Evolutionary conservation across 2,329 filamentous ascomycete species (phyloP).

Genomic region (Chaetomiaceae sp.): DNA sequence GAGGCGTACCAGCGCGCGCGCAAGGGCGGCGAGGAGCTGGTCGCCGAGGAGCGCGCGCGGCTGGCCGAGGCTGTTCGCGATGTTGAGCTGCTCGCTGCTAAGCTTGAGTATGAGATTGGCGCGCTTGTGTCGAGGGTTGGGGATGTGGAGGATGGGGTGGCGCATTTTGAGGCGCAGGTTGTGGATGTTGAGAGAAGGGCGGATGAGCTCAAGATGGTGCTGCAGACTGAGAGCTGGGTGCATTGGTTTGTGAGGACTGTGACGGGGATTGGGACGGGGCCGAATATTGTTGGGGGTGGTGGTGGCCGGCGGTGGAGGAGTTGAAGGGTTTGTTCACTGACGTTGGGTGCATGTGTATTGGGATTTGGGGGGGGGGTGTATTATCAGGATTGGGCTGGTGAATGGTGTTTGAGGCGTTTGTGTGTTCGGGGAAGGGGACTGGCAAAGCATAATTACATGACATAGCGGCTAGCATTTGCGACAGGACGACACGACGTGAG

Average conservation of each 20-base stretch:
- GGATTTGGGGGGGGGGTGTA: not conserved
- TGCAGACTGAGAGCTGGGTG: slow-evolving; percentile 60
- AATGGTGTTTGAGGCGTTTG: not conserved
- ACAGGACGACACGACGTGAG: too few relatives aligned
- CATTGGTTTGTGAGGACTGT: slow-evolving; percentile 59
- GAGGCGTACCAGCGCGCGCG: slow-evolving; percentile 65
- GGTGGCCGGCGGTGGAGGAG: not conserved
- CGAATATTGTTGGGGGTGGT: slow-evolving; percentile 45
- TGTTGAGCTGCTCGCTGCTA: slow-evolving; percentile 73
- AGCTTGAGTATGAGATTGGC: slow-evolving; percentile 87
- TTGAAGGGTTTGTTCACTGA: not conserved
- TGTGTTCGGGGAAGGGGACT: too few relatives aligned
- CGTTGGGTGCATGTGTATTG: not conserved
- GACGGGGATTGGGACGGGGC: slow-evolving; percentile 56
- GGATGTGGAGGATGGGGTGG: slow-evolving; percentile 80
- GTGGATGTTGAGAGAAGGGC: slow-evolving; percentile 63
- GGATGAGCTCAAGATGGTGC: slow-evolving; percentile 55
- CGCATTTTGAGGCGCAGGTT: slow-evolving; percentile 75
- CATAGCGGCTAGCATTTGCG: too few relatives aligned
- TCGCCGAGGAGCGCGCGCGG: slow-evolving; percentile 63
- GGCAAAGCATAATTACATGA: not conserved
- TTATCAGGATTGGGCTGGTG: not conserved
- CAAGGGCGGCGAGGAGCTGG: slow-evolving; percentile 61
- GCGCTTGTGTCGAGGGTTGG: slow-evolving; percentile 73
- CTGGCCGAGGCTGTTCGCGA: slow-evolving; percentile 71